phyloP scores from a whole-genome alignment of 345 rosid species.

The Reutealis trisperma region DNA sequence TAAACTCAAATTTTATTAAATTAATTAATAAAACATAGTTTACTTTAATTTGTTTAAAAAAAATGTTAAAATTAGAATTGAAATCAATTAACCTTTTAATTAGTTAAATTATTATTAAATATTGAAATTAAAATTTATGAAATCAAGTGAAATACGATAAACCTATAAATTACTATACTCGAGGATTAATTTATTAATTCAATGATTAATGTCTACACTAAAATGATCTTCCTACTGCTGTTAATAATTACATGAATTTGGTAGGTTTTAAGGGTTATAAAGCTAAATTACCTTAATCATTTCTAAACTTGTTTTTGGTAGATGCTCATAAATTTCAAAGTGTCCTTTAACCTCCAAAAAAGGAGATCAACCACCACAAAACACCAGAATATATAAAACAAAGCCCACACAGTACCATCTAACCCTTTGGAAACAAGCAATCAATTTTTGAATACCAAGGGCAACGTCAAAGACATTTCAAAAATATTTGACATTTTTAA shows the following conservation, averaged over 20 bases:
- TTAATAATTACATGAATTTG: not conserved
- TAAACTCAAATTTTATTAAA: too few species aligned
- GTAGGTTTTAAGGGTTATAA: not conserved
- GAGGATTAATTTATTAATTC: too few species aligned
- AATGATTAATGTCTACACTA: not conserved
- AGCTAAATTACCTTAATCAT: not conserved
- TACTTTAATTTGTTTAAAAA: too few species aligned
- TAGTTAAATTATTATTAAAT: too few species aligned
- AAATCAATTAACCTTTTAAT: too few species aligned
- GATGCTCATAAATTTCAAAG: not conserved
- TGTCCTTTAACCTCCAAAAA: not conserved
- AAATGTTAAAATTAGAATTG: too few species aligned
- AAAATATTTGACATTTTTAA: not conserved
- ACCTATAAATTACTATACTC: too few species aligned
- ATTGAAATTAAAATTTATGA: too few species aligned
- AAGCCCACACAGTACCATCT: not conserved
- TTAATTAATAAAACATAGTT: too few species aligned
- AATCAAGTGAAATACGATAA: too few species aligned
- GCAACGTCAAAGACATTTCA: not conserved
- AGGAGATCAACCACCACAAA: not conserved
- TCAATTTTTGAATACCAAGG: not conserved
- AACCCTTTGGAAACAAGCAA: not conserved
- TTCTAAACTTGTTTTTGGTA: not conserved
- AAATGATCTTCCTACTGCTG: not conserved
- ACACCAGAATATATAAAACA: not conserved